These are phyloP conservation scores for Scenedesmus sp. DNA, from an alignment of 163 green algal species.

Conservation along the genomic window DNA sequence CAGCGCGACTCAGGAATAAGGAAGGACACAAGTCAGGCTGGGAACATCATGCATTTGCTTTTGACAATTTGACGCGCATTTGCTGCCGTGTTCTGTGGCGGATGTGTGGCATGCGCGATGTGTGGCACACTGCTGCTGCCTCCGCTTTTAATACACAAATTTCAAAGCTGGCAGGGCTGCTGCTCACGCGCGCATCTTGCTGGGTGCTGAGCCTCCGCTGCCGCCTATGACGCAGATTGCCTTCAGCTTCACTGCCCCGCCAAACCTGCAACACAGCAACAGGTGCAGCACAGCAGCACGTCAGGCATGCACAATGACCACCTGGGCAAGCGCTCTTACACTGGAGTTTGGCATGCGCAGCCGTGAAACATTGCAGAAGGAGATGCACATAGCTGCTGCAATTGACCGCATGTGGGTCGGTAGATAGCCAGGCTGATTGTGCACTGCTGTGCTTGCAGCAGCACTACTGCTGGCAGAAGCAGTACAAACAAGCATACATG, in stretches of 20 bases:
- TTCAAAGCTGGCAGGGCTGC: background rate
- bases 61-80: too few relatives aligned
- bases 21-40: too few relatives aligned
- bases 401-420: background rate
- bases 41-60: too few relatives aligned
- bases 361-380: too few relatives aligned
- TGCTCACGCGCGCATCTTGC: slow-evolving; percentile 70
- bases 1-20: too few relatives aligned
- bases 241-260: slow-evolving; percentile 80
- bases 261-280: slow-evolving; percentile 63
- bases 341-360: too few relatives aligned
- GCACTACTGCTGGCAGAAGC: background rate
- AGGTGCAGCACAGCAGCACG: background rate
- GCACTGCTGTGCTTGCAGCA: background rate
- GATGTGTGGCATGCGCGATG: background rate
- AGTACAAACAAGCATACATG: background rate
- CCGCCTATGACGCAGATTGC: slow-evolving; percentile 76
- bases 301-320: background rate
- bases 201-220: slow-evolving; percentile 63
- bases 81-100: background rate
- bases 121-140: background rate
- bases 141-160: background rate
- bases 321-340: too few relatives aligned
- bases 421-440: too few relatives aligned
- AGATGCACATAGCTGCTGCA: background rate